Evolutionary conservation across 1,139 yeast genomes (phyloP), one percentile per base, ranked within the genome.

Genomic region (Suhomyces wounanorum): DNA sequence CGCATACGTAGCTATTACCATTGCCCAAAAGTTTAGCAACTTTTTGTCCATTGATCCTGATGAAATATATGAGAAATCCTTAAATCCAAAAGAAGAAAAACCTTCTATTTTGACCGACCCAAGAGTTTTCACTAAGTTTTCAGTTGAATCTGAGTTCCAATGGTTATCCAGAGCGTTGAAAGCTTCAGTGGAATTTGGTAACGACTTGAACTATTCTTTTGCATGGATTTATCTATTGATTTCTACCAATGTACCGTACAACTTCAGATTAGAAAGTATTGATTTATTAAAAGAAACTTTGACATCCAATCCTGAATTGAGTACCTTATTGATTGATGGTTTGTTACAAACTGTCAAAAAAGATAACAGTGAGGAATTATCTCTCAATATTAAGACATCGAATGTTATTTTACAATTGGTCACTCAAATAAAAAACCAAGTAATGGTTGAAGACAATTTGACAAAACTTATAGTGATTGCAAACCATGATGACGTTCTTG

Each of bases 131-230:
- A 67, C 79, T 26, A 85, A 85, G 58, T 69, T 84, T 39, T 44
- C 66, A 0, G 62, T 76, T 2, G 65, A 63, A 1, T 68, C 64
- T 7, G 87, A 84, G 52, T 76, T 73, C 47, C 49, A 56, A n/a
- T 84, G 87, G 89, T 79, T 76, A 52, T 66, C 77, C 7, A 65
- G 70, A 48, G 78, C 86, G 0, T 64, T 85, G 41, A 58, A 58
- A 10, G 55, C 63, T 2, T 51, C 60, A 3, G 52, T 59, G 13
- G 40, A 49, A 8, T 49, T 53, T 43, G 47, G 58, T 11, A 39
- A 51, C 0, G 44, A 45, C 3, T 46, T 53, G 21, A 56, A 56
- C 3, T 69, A 59, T 51, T 76, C 66, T 13, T 61, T 60, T 45
- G 71, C 82, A 8, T 79, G 82, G 76, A 53, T 82, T 13, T 75